Evolutionary conservation across 1,139 yeast genomes (phyloP).

Genomic region (Candida albicans): DNA sequence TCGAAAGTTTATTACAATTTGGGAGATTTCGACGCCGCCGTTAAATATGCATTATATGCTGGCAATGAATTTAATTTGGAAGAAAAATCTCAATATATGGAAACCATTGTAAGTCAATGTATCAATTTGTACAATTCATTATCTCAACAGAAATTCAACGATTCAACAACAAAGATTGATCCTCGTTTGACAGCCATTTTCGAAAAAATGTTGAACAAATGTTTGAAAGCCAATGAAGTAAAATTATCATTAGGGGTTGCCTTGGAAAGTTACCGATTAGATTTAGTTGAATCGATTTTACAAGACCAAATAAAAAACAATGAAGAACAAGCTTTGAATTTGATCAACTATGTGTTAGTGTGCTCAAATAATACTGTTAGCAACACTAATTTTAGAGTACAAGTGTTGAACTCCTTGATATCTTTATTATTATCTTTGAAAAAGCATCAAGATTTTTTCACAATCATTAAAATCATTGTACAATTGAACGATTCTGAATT

Average conservation of each 20-base stretch:
- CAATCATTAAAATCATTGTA: slow-evolving; percentile 81
- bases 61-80: slow-evolving; percentile 79
- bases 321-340: slow-evolving; percentile 50
- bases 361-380: slow-evolving; percentile 66
- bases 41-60: slow-evolving; percentile 82
- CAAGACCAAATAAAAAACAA: slow-evolving; percentile 37
- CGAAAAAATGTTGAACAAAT: slow-evolving; percentile 82
- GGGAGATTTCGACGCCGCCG: slow-evolving; percentile 92
- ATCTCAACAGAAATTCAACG: slow-evolving; percentile 56
- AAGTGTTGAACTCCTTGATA: slow-evolving; percentile 64
- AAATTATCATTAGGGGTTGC: slow-evolving; percentile 90
- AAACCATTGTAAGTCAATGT: slow-evolving; percentile 91
- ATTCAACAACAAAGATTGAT: slow-evolving; percentile 49
- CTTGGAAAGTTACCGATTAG: slow-evolving; percentile 83
- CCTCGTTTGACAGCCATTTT: slow-evolving; percentile 66
- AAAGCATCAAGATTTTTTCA: slow-evolving; percentile 73
- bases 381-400: slow-evolving; percentile 63
- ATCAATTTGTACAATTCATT: slow-evolving; percentile 75
- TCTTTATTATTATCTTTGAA: slow-evolving; percentile 56
- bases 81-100: slow-evolving; percentile 78
- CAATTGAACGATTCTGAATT: slow-evolving; percentile 76
- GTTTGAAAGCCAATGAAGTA: slow-evolving; percentile 68
- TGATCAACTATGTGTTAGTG: slow-evolving; percentile 74
- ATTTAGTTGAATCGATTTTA: slow-evolving; percentile 69
- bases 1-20: slow-evolving; percentile 94